A percentile compares a stretch with the other conserved stretches of the same genome.
Evolutionary conservation across 345 rosid species (phyloP).

Genomic region (Eucalyptus brandiana): DNA sequence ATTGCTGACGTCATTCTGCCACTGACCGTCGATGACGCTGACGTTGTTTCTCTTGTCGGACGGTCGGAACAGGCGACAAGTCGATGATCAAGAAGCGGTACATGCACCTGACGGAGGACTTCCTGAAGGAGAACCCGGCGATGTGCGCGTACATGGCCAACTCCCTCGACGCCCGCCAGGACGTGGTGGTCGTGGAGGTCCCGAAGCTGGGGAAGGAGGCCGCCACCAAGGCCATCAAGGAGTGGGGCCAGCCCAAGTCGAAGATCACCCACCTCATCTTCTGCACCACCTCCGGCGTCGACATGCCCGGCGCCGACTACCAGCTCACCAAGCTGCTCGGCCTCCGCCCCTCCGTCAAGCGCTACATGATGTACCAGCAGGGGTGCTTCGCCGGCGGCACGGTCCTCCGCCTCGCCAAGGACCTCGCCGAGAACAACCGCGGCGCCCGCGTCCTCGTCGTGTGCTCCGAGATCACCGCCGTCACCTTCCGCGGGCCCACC

Average conservation of each 20-base stretch:
- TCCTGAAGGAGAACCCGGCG: constrained; percentile 39
- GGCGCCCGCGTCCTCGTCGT: constrained; percentile 75
- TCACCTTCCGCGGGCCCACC: constrained; percentile 73
- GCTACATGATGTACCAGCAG: constrained; percentile 60
- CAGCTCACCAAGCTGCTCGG: constrained; percentile 82
- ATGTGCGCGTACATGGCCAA: constrained; percentile 66
- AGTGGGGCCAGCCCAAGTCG: constrained; percentile 84
- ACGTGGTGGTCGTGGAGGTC: constrained; percentile 68
- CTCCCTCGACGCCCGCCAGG: constrained; percentile 64
- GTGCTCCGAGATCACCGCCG: constrained; percentile 68
- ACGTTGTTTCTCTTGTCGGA: background rate
- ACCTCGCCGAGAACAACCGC: constrained; percentile 69
- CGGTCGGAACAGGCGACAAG: constrained; percentile 39
- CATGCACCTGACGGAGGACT: constrained; percentile 62
- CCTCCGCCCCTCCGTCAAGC: constrained; percentile 66
- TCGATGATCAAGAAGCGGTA: constrained; percentile 55
- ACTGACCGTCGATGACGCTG: background rate
- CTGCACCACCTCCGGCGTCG: constrained; percentile 81
- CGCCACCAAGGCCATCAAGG: constrained; percentile 62
- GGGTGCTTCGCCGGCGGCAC: constrained; percentile 80
- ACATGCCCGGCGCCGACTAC: constrained; percentile 95
- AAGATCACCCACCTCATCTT: constrained; percentile 77
- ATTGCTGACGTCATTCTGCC: background rate
- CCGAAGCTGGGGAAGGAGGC: constrained; percentile 82
- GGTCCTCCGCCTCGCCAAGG: constrained; percentile 79